Percentiles rank a stretch among this genome's conserved stretches.
These are phyloP conservation scores for Claviceps africana DNA, from an alignment of 2,329 filamentous ascomycete species.

Conservation along the genomic window DNA sequence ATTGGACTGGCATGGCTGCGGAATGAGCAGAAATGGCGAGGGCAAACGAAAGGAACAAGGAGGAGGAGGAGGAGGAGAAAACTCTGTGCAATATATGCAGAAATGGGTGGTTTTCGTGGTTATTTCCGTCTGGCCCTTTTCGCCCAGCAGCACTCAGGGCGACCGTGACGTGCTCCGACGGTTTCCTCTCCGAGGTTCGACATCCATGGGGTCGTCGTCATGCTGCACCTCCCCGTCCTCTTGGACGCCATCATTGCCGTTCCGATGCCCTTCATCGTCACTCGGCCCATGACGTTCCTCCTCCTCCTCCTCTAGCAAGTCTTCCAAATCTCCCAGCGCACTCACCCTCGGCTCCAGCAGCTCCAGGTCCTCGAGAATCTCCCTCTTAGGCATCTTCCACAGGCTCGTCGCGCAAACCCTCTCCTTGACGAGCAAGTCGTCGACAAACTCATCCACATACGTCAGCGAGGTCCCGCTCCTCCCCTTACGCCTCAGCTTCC, in stretches of 20 bases:
- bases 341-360: constrained; percentile 74
- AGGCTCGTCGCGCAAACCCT: constrained; percentile 82
- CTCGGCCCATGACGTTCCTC: constrained; percentile 6
- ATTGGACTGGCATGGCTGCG: not conserved
- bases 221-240: constrained; percentile 17
- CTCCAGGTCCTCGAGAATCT: constrained; percentile 77
- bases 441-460: constrained; percentile 82
- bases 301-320: constrained; percentile 48
- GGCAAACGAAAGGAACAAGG: not conserved
- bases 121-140: not conserved
- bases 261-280: constrained; percentile 9
- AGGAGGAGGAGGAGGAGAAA: not conserved
- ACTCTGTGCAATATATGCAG: not conserved
- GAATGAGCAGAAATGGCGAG: not conserved
- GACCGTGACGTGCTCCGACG: constrained; percentile 13
- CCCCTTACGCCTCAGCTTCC: constrained; percentile 69
- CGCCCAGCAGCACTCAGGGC: not conserved
- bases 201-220: constrained; percentile 21
- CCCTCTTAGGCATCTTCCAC: constrained; percentile 77
- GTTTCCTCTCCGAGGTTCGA: constrained; percentile 18
- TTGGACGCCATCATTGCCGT: constrained; percentile 14
- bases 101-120: not conserved
- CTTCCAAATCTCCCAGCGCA: constrained; percentile 66
- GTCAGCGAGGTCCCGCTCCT: constrained; percentile 64
- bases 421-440: constrained; percentile 79